Evolutionary conservation across 768 basidiomycete genomes (phyloP).

Genomic region (Vararia minispora): DNA sequence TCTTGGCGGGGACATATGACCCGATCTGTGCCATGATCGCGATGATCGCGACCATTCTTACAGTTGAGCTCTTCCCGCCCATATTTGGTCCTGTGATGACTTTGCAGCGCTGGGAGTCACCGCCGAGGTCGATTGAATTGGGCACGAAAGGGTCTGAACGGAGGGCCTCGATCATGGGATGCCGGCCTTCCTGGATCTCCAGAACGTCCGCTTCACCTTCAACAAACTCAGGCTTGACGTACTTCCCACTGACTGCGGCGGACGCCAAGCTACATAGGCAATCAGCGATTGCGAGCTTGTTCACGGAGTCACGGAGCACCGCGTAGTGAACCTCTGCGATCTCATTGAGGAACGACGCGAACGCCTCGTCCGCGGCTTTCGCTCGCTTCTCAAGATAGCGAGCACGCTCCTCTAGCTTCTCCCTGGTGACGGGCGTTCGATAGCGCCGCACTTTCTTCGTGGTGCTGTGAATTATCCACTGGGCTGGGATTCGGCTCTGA

Average conservation of each 20-base stretch:
- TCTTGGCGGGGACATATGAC: slow-evolving; percentile 76
- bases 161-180: slow-evolving; percentile 86
- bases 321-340: slow-evolving; percentile 61
- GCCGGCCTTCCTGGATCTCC: slow-evolving; percentile 74
- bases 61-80: slow-evolving; percentile 82
- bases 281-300: slow-evolving; percentile 76
- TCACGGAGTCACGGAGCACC: slow-evolving; percentile 60
- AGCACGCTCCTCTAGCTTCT: slow-evolving; percentile 57
- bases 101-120: slow-evolving; percentile 38
- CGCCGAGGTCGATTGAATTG: slow-evolving; percentile 64
- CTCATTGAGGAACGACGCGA: slow-evolving; percentile 54
- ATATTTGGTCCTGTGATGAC: slow-evolving; percentile 82
- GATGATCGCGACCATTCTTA: slow-evolving; percentile 69
- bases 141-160: slow-evolving; percentile 77
- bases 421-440: slow-evolving; percentile 55
- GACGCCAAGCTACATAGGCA: slow-evolving; percentile 79
- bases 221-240: slow-evolving; percentile 67
- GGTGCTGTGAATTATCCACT: slow-evolving; percentile 64
- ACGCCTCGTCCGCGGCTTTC: slow-evolving; percentile 56
- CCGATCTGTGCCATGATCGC: slow-evolving; percentile 85
- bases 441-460: slow-evolving; percentile 68
- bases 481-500: slow-evolving; percentile 27
- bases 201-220: slow-evolving; percentile 53
- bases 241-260: slow-evolving; percentile 66
- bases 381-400: slow-evolving; percentile 65